Evolutionary conservation across 1,284 basidiomycete species (phyloP), one percentile per base, ranked within the genome.

Genomic region (Fomitopsis betulina): DNA sequence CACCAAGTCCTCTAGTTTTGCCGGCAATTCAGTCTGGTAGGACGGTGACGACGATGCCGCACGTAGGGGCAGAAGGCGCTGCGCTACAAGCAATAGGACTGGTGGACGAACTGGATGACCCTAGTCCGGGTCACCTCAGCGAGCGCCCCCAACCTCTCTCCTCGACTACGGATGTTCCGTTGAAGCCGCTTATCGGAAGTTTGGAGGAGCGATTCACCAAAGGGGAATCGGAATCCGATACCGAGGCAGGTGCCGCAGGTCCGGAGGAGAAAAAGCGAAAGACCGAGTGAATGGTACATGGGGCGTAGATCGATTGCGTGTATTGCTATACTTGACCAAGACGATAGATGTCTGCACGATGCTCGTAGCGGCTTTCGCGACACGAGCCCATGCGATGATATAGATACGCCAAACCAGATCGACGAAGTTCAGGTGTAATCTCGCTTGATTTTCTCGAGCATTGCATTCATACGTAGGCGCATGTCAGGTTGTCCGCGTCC

Each of bases 31-130:
- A 68, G 27, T 63, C 65, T 2, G 60, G 64, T 8, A 64, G 63
- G 17, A 61, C 63, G 47, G 58, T 60, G 25, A 53, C 64, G 27
- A 33, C 61, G 52, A 33, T 64, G 52, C 58, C 70, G 10, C 60
- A 63, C 40, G 61, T 61, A 7, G 68, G 66, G 8, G 62, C 65
- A 19, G 65, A 68, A 43, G 63, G 58, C 10, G 63, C 76, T 32
- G 78, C 79, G 56, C 73, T 75, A 5, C 81, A 80, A 65, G 80
- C 76, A 3, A 70, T 93, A 15, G 90, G 91, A 0, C 75, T 92
- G 17, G 89, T 93, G 21, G 91, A 93, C 63, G 91, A 93, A 69
- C 73, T 93, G 62, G 91, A 93, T 64, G 87, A 92, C 70, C 90
- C 90, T 3, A 76, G 81, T 55, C 90, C 90, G 15, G 89, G 88